Base-by-base conservation (phyloP, 2,329 filamentous ascomycete species). In the Fusarium foetens region DNA sequence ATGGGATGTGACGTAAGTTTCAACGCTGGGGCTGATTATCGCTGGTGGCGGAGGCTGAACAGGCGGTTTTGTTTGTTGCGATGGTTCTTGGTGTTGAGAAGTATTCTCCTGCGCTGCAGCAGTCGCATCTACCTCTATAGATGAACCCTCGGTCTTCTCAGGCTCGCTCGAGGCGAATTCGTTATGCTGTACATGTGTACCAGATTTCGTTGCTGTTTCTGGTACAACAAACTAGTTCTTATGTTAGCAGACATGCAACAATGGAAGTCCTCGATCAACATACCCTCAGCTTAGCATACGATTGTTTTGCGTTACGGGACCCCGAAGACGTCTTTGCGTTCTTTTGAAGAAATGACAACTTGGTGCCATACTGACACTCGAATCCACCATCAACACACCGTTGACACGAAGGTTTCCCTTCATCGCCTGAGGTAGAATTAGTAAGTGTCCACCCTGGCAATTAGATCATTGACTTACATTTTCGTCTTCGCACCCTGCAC, bases 281-380 rank as follows among this genome's bases (percentile, higher is more conserved):
- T 42, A 76, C 75, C 38, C 72, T 73, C 33, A 77, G 52, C 52
- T 70, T 77, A 41, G 67, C 73, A 57, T 76, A 77, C 6, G 61
- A 66, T 42, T 67, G 69, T 59, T 75, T 73, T 27, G 72, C 49
- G 23, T 55, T 43, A n/a, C 61, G 63, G 29, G 70, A 39, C 21
- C 68, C 52, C 11, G 48, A 74, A 3, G 83, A 78, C 0, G 85
- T 86, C 49, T 83, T 81, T 9, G 82, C 82, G 70, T 87, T 87
- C 74, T 86, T 86, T 12, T 83, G 80, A 5, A 87, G 73, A 70
- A 88, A 87, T 0, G 83, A 85, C 43, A 87, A 78, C 23, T 82
- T 79, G 6, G 83, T 80, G 16, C 84, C 84, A 71, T 87, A 88
- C 39, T 82, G 81, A 75, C 86, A 88, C 45, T 84, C 80, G 35